phyloP scores from a whole-genome alignment of 2,329 filamentous ascomycete species.

The Magnaporthiopsis rhizophila region DNA sequence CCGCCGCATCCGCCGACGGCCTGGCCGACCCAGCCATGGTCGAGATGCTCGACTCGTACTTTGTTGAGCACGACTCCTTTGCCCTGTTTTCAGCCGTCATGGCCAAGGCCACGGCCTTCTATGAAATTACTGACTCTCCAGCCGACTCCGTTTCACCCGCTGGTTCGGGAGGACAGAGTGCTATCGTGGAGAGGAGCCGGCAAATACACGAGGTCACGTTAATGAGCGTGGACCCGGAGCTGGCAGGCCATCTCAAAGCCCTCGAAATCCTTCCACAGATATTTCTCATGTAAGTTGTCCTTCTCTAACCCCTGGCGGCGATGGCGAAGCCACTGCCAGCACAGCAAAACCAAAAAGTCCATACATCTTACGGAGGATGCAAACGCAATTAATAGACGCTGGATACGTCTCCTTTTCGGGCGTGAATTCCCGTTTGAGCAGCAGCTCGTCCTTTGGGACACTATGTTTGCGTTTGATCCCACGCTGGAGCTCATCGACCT shows the following conservation, averaged over 20 bases:
- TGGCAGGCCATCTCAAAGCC: conserved; percentile 60
- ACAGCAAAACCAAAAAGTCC: not conserved
- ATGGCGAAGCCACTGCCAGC: not conserved
- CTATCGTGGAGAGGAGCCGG: conserved; percentile 78
- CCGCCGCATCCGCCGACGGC: conserved; percentile 23
- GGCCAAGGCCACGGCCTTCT: conserved; percentile 79
- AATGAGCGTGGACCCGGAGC: conserved; percentile 40
- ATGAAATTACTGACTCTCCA: conserved; percentile 55
- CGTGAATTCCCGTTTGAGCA: conserved; percentile 88
- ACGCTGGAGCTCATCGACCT: conserved; percentile 74
- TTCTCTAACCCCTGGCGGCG: not conserved
- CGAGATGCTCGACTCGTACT: conserved; percentile 61
- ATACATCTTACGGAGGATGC: conserved; percentile 9
- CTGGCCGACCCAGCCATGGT: conserved; percentile 46
- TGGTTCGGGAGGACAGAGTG: conserved; percentile 26
- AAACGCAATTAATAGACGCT: conserved; percentile 50
- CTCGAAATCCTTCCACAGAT: conserved; percentile 94
- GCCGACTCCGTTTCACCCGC: conserved; percentile 15
- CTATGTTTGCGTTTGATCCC: conserved; percentile 79
- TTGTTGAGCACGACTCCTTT: conserved; percentile 86
- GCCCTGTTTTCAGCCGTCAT: conserved; percentile 79
- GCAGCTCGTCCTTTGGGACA: conserved; percentile 80
- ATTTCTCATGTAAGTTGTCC: conserved; percentile 68
- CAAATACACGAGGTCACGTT: conserved; percentile 80
- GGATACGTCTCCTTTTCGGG: conserved; percentile 88